Evolutionary conservation across 2,329 filamentous ascomycete species (phyloP), one percentile per base, ranked within the genome.

Genomic region (Sphaerulina vaccinii): DNA sequence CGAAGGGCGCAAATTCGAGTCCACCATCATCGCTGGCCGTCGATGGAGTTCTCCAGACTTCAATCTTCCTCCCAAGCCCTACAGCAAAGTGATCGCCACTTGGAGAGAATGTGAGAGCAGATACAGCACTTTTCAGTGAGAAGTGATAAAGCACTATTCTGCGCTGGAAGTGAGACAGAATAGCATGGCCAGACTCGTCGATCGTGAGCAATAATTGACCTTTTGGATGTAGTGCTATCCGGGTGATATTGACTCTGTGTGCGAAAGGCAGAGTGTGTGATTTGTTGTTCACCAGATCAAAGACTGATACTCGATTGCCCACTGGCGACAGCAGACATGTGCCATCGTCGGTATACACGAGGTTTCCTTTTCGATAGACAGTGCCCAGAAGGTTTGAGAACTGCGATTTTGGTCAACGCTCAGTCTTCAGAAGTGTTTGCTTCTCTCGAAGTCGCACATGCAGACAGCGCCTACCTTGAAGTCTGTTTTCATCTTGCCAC

Each of bases 301-400:
- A 99, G 47, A 97, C 87, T 1, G 92, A 90, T 56, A 99, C 90
- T 68, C 90, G 81, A 74, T 97, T 99, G 69, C 93, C 93, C 47
- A 99, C 93, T 6, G 93, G 95, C 38, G 93, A 99, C 66, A 95
- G 88, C 60, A 99, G 81, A 74, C 90, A 92, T 65, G 89, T 93
- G 69, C 95, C 95, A 81, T 99, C 92, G 56, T 91, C 90, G 65
- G 89, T 95, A 78, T 95, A 99, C 69, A 96, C 81, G 67, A 99
- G 82, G 71, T 97, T 99, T 74, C 95, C 93, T 82, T 91, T 89
- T 77, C 90, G 90, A 79, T 97, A 99, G 69, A 99, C 93, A 63
- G 93, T 99, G 70, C 93, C 95, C 67, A 99, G 83, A 70, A 99
- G 82, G 75, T 97, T 99, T 71, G 92, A 96, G 76, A 99, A 99